phyloP scores from a whole-genome alignment of 352 stramenopile species.

The Globisporangium mamillatum region DNA sequence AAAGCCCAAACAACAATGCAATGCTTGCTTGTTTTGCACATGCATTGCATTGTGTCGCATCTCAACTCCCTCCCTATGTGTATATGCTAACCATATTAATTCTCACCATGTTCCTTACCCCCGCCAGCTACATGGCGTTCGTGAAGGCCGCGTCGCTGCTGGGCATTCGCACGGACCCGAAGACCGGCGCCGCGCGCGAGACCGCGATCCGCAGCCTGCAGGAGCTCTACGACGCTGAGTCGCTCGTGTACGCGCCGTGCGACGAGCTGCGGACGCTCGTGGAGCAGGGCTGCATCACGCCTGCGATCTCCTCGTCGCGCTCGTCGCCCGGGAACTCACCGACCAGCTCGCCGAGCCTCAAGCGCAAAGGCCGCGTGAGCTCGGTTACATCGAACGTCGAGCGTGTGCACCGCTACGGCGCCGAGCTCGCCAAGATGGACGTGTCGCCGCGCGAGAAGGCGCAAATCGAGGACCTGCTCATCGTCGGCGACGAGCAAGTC shows the following conservation, averaged over 20 bases:
- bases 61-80: not conserved
- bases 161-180: conserved; percentile 30
- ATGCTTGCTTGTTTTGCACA: not conserved
- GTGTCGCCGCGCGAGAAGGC: conserved; percentile 58
- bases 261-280: conserved; percentile 69
- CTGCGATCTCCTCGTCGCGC: conserved; percentile 27
- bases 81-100: not conserved
- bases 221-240: conserved; percentile 52
- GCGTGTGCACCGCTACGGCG: conserved; percentile 62
- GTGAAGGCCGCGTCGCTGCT: conserved; percentile 42
- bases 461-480: conserved; percentile 67
- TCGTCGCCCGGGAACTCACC: conserved; percentile 21
- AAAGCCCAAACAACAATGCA: conserved; percentile 2
- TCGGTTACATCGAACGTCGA: conserved; percentile 72
- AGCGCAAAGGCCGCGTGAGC: conserved; percentile 65
- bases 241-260: conserved; percentile 71
- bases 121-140: conserved; percentile 36
- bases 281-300: conserved; percentile 71
- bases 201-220: conserved; percentile 36
- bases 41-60: not conserved
- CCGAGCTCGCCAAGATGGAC: conserved; percentile 66
- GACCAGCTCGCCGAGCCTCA: conserved; percentile 53
- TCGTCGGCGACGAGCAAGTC: conserved; percentile 69
- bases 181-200: conserved; percentile 26
- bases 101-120: not conserved